Conservation (phyloP, 1,284 basidiomycete species). For the Neonothopanus nambi region DNA sequence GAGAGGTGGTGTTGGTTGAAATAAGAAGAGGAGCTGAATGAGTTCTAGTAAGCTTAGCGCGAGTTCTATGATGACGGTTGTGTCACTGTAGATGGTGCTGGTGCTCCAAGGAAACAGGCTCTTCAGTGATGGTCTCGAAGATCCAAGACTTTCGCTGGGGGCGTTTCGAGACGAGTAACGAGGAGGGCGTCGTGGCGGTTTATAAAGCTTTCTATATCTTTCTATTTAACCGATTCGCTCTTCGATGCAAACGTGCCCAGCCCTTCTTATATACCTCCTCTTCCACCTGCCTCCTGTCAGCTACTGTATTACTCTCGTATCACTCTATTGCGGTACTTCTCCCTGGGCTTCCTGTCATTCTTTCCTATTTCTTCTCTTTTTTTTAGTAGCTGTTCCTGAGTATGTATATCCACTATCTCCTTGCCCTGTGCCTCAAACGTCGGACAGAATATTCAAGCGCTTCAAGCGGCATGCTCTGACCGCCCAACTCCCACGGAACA, state of each 20-base stretch:
- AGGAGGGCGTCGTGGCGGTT: slow-evolving; percentile 19
- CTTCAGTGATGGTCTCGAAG: slow-evolving; percentile 55
- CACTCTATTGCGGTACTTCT: too few relatives aligned
- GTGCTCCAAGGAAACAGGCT: slow-evolving; percentile 34
- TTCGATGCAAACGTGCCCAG: slow-evolving; percentile 1
- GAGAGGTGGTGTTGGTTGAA: slow-evolving; percentile 63
- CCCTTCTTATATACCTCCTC: slow-evolving; percentile 10
- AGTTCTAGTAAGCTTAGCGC: slow-evolving; percentile 42
- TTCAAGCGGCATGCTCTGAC: too few relatives aligned
- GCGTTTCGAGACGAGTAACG: slow-evolving; percentile 8
- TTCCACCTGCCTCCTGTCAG: slow-evolving; percentile 3
- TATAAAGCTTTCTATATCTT: not conserved
- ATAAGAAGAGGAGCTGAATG: slow-evolving; percentile 55
- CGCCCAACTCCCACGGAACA: too few relatives aligned
- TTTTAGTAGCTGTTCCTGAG: too few relatives aligned
- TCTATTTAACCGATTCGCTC: not conserved
- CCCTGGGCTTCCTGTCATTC: too few relatives aligned
- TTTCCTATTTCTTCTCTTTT: too few relatives aligned
- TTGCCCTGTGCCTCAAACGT: too few relatives aligned
- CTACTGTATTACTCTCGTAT: too few relatives aligned
- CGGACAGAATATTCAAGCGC: too few relatives aligned
- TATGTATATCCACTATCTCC: too few relatives aligned
- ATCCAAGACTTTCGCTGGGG: slow-evolving; percentile 38
- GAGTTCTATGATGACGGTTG: slow-evolving; percentile 62
- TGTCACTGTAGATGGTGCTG: slow-evolving; percentile 24